Evolutionary conservation across 2,329 filamentous ascomycete genomes (phyloP).

Genomic region (Drechslerella coelobrocha): DNA sequence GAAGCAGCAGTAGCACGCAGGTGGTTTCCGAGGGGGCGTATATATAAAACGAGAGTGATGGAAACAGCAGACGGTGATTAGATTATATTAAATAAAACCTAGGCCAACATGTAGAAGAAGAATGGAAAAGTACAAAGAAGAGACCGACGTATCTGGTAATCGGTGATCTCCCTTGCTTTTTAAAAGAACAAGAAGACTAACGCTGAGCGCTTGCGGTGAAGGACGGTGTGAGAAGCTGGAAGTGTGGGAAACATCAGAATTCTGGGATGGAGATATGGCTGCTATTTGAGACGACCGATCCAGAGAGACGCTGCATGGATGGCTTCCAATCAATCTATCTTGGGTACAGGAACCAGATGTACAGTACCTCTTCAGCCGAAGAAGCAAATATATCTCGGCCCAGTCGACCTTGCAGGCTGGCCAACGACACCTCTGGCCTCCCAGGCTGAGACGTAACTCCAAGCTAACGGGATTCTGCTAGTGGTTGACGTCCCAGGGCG

Average conservation of each 20-base stretch:
- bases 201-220: slow-evolving; percentile 40
- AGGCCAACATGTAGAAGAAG: slow-evolving; percentile 50
- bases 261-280: slow-evolving; percentile 48
- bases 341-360: slow-evolving; percentile 38
- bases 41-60: slow-evolving; percentile 51
- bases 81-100: slow-evolving; percentile 49
- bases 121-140: slow-evolving; percentile 38
- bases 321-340: slow-evolving; percentile 46
- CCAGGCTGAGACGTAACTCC: slow-evolving; percentile 48
- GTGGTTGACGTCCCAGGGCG: slow-evolving; percentile 47
- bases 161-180: slow-evolving; percentile 48
- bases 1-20: slow-evolving; percentile 8
- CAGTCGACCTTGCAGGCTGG: slow-evolving; percentile 23
- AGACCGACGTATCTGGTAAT: slow-evolving; percentile 47
- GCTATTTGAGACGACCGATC: slow-evolving; percentile 51
- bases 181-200: slow-evolving; percentile 42
- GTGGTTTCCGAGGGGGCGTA: slow-evolving; percentile 32
- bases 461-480: slow-evolving; percentile 48
- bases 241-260: slow-evolving; percentile 44
- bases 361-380: slow-evolving; percentile 19
- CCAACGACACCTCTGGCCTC: slow-evolving; percentile 48
- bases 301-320: slow-evolving; percentile 37
- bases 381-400: slow-evolving; percentile 48
- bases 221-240: slow-evolving; percentile 47
- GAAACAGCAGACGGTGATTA: slow-evolving; percentile 48